These are phyloP conservation scores for Blastobotrys petasosporus DNA, from an alignment of 1,139 yeast species.

Conservation along the genomic window DNA sequence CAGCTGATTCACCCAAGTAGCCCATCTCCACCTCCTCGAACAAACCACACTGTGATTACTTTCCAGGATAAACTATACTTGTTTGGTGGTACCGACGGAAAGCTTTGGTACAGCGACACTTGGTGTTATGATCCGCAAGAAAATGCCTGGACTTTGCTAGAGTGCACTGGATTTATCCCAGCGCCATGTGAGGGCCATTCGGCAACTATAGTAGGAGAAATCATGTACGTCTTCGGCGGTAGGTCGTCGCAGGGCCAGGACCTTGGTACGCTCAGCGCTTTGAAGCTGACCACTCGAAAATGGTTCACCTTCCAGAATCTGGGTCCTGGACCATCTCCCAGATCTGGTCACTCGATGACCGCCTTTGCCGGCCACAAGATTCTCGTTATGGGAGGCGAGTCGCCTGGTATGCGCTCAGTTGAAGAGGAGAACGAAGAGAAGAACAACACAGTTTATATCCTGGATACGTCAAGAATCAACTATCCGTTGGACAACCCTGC, in stretches of 20 bases:
- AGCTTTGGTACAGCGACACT: conserved; percentile 65
- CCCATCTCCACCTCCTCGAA: conserved; percentile 66
- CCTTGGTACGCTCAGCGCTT: conserved; percentile 62
- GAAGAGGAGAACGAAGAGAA: conserved; percentile 28
- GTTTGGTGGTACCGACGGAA: conserved; percentile 92
- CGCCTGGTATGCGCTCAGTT: conserved; percentile 24
- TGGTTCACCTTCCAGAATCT: conserved; percentile 65
- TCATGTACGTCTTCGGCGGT: conserved; percentile 87
- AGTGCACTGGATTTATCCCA: conserved; percentile 58
- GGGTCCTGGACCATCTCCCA: conserved; percentile 66
- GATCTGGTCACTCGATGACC: conserved; percentile 94
- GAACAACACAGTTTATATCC: conserved; percentile 34
- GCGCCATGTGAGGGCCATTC: conserved; percentile 92
- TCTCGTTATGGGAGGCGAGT: conserved; percentile 87
- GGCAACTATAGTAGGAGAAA: conserved; percentile 70
- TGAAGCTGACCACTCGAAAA: conserved; percentile 63
- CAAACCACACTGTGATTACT: conserved; percentile 86
- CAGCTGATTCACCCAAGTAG: conserved; percentile 54
- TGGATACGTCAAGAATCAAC: conserved; percentile 38
- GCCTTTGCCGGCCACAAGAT: conserved; percentile 62
- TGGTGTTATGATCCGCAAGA: conserved; percentile 73
- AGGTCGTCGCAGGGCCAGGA: conserved; percentile 71
- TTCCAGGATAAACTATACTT: conserved; percentile 74
- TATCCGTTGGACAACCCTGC: conserved; percentile 29
- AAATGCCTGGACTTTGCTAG: conserved; percentile 55